A percentile compares a stretch with the other conserved stretches of the same genome.
Conservation (phyloP, 331 rosid species). For the Quercus tomentella region DNA sequence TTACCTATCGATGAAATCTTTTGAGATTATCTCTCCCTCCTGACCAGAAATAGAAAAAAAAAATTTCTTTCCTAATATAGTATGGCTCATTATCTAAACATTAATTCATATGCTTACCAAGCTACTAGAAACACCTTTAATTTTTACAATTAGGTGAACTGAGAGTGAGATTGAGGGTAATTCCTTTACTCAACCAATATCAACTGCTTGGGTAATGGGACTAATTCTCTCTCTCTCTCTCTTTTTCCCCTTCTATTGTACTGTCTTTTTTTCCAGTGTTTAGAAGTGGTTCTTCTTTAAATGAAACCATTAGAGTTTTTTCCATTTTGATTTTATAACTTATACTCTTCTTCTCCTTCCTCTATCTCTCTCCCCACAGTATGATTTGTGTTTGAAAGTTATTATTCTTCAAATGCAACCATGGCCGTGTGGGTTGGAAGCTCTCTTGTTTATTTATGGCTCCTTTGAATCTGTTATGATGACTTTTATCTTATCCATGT, state of each 20-base stretch:
- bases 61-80: background rate
- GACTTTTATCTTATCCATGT: background rate
- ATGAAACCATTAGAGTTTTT: background rate
- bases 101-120: background rate
- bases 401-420: background rate
- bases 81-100: background rate
- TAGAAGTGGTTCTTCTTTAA: background rate
- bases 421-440: background rate
- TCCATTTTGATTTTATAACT: too few relatives aligned
- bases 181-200: background rate
- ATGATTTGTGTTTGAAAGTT: background rate
- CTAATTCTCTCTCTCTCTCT: background rate
- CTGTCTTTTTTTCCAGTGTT: background rate
- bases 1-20: background rate
- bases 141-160: background rate
- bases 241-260: background rate
- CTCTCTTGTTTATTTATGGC: background rate
- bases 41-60: background rate
- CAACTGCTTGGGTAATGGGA: background rate
- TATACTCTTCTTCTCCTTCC: background rate
- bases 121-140: background rate
- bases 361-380: background rate
- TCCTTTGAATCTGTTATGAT: background rate
- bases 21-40: background rate
- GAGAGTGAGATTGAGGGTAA: background rate